These are phyloP conservation scores for Puccinia sorghi DNA, from an alignment of 1,284 basidiomycete genomes.

Conservation along the genomic window DNA sequence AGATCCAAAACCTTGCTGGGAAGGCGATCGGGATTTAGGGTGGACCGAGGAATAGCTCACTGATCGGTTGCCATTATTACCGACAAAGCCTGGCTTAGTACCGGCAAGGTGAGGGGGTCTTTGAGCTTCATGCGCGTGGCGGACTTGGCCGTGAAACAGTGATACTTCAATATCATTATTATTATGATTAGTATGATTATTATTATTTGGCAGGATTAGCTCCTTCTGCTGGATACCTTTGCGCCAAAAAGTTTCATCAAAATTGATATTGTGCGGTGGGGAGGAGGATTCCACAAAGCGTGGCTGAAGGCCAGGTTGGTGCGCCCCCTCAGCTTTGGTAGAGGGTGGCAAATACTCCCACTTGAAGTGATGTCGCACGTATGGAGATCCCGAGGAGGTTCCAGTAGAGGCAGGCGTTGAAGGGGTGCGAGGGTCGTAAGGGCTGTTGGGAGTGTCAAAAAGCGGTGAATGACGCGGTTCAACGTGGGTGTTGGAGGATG, in stretches of 20 bases:
- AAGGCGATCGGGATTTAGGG: conserved; percentile 8
- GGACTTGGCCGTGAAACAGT: neutral
- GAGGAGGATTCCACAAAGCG: conserved; percentile 40
- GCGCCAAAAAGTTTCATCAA: conserved; percentile 14
- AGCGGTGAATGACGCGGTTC: conserved; percentile 18
- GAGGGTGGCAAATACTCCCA: conserved; percentile 30
- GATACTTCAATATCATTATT: neutral
- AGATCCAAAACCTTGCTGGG: conserved; percentile 16
- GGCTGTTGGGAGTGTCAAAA: conserved; percentile 22
- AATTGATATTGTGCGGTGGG: conserved; percentile 23
- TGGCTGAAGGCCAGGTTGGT: conserved; percentile 23
- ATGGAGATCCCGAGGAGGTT: conserved; percentile 18
- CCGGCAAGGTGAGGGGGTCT: neutral
- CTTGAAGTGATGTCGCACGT: conserved; percentile 44
- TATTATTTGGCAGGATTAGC: neutral
- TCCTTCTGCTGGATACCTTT: conserved; percentile 2
- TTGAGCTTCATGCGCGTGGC: neutral
- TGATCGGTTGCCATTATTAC: conserved; percentile 5
- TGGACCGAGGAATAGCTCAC: conserved; percentile 13
- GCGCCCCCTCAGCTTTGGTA: neutral
- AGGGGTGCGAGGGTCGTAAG: conserved; percentile 27
- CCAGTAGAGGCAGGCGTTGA: conserved; percentile 6
- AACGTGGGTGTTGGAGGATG: neutral
- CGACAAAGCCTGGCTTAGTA: neutral
- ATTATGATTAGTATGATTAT: too few relatives aligned